A percentile compares a stretch with the other conserved stretches of the same genome.
phyloP scores from a whole-genome alignment of 805 yeast species.

The Pichia gijzeniarum region DNA sequence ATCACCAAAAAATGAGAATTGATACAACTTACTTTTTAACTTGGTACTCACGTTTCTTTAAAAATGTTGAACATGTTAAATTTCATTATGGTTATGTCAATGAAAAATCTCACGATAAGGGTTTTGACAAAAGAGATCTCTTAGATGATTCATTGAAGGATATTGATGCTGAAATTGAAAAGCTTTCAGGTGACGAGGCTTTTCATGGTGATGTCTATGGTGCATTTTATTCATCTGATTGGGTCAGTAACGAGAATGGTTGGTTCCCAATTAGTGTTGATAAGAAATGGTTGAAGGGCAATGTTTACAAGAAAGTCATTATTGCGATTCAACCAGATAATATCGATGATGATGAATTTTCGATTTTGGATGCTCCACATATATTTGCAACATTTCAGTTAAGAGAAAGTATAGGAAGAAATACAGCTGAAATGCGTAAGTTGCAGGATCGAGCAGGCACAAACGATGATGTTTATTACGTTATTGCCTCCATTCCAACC shows the following conservation, averaged over 20 bases:
- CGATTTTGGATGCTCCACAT: constrained; percentile 36
- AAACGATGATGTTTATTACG: constrained; percentile 42
- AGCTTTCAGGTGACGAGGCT: constrained; percentile 9
- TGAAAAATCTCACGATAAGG: constrained; percentile 50
- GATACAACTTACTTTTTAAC: constrained; percentile 69
- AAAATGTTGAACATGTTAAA: constrained; percentile 53
- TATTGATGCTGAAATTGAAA: constrained; percentile 17
- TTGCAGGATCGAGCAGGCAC: constrained; percentile 36
- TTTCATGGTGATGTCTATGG: constrained; percentile 29
- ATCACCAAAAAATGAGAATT: constrained; percentile 46
- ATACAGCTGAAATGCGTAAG: constrained; percentile 28
- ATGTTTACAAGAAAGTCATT: constrained; percentile 48
- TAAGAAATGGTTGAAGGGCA: constrained; percentile 58
- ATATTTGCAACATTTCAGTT: constrained; percentile 42
- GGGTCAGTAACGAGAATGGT: constrained; percentile 61
- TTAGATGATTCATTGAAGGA: constrained; percentile 11
- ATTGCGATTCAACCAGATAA: constrained; percentile 70
- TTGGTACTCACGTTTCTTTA: constrained; percentile 71
- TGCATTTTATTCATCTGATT: constrained; percentile 60
- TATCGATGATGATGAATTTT: constrained; percentile 59
- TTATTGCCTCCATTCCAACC: constrained; percentile 64
- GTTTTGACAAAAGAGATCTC: constrained; percentile 31
- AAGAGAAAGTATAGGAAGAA: constrained; percentile 50
- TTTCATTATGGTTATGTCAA: constrained; percentile 61
- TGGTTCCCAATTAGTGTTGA: constrained; percentile 53